These are phyloP conservation scores for Vigna nakashimae DNA, from an alignment of 306 rosid species.

Conservation along the genomic window DNA sequence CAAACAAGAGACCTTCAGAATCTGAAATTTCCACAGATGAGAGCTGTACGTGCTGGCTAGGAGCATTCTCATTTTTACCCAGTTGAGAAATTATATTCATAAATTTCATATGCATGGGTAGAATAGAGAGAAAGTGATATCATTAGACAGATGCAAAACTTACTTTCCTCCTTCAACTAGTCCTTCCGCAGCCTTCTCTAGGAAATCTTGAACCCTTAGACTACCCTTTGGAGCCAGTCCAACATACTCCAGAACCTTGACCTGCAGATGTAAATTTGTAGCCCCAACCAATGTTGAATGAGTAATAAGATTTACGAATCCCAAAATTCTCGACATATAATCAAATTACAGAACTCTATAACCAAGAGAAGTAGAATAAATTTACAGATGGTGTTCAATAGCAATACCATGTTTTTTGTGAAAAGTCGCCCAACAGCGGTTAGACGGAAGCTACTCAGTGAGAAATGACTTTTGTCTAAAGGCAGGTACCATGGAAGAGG, in stretches of 20 bases:
- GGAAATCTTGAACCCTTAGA: slow-evolving; percentile 87
- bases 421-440: slow-evolving; percentile 80
- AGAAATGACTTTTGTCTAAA: slow-evolving; percentile 84
- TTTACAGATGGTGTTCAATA: not conserved
- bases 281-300: slow-evolving; percentile 24
- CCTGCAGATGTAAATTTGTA: slow-evolving; percentile 55
- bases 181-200: slow-evolving; percentile 93
- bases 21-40: not conserved
- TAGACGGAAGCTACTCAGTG: slow-evolving; percentile 90
- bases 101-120: not conserved
- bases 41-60: not conserved
- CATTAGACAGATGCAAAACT: slow-evolving; percentile 50
- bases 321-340: slow-evolving; percentile 11
- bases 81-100: not conserved
- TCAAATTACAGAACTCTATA: slow-evolving; percentile 19
- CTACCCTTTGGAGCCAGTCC: slow-evolving; percentile 96
- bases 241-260: slow-evolving; percentile 71
- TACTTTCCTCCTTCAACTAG: slow-evolving; percentile 98
- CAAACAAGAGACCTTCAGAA: not conserved
- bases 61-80: not conserved
- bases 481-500: slow-evolving; percentile 94
- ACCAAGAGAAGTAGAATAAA: slow-evolving; percentile 29
- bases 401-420: slow-evolving; percentile 83
- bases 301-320: slow-evolving; percentile 3
- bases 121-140: slow-evolving; percentile 15